Evolutionary conservation across 176 grass and related monocot species (phyloP).

Genomic region (Bromus sterilis): DNA sequence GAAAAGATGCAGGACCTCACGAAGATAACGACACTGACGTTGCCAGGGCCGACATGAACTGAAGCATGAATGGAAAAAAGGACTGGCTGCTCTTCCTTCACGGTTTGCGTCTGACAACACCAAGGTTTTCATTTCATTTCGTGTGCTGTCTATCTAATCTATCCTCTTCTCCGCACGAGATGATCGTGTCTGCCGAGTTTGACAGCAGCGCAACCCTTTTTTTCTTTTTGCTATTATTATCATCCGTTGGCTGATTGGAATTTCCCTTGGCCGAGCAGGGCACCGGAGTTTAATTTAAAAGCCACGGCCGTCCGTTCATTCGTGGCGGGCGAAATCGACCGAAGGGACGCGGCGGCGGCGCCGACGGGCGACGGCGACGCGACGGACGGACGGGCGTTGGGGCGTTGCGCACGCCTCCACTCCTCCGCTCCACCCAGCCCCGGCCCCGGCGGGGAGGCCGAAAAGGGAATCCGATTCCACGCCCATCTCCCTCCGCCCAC

Average conservation of each 20-base stretch:
- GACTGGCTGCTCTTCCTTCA: background rate
- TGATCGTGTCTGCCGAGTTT: background rate
- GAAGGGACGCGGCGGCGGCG: background rate
- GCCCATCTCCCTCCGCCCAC: background rate
- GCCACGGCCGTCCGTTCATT: background rate
- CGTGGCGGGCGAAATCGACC: background rate
- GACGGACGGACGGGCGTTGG: too few species aligned
- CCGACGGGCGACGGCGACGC: too few species aligned
- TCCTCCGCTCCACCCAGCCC: too few species aligned
- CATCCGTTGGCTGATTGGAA: background rate
- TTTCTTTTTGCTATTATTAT: too few species aligned
- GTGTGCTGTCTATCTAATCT: too few species aligned
- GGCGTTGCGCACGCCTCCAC: background rate
- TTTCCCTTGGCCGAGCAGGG: background rate
- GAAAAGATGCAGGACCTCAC: background rate
- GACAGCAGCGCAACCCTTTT: too few species aligned
- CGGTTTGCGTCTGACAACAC: background rate
- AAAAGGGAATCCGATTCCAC: background rate
- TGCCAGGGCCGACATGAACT: background rate
- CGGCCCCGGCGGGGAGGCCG: too few species aligned
- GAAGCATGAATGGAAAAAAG: background rate
- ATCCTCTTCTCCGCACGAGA: background rate
- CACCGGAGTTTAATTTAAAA: background rate
- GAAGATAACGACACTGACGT: background rate
- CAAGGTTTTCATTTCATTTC: background rate